Base-by-base conservation (phyloP, 192 early-diverging fungal species). In the Coemansia pectinata region DNA sequence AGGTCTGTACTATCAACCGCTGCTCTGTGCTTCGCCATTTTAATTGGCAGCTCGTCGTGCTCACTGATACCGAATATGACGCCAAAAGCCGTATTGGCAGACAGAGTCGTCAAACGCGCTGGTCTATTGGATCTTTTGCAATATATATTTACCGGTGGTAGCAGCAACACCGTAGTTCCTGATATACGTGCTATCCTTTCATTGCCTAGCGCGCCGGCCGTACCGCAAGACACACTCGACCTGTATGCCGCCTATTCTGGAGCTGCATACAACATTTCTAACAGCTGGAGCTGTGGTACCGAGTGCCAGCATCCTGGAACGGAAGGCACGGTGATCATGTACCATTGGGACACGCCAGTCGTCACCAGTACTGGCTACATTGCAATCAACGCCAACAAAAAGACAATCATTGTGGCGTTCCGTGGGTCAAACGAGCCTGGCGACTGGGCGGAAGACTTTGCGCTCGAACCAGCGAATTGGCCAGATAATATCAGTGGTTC, bases 201-300 rank as follows among this genome's bases (percentile, higher is more conserved):
- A 39, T 41, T 27, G 15, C 19, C 38, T 5, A 57, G 52, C 36
- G 19, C 44, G 29, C 47, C 62, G 6, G 69, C 31, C 5, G n/a
- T 70, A 0, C 42, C 47, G 11, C 45, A 57, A 36, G 21, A 21
- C 3, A 70, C 59, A 27, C 29, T 78, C 5, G 52, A 70, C 19
- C 15, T 78, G 17, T 78, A 73, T 40, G 76, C 76, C 0, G 67
- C 76, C 4, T 78, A 78, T 62, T 52, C 76, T 14, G 71, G 76
- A 5, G 76, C 76, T 11, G 67, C 76, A 29, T 78, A 78, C 60
- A 38, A 38, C 7, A 12, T 68, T 0, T 23, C 62, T 7, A 12
- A 47, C 29, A 15, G n/a, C 4, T 78, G 76, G 76, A 62, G 65
- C 50, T 78, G 76, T 48, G 55, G 31, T 27, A 23, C 60, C 14